These are phyloP conservation scores for Fusarium falciforme DNA, from an alignment of 2,329 filamentous ascomycete species.

Conservation along the genomic window DNA sequence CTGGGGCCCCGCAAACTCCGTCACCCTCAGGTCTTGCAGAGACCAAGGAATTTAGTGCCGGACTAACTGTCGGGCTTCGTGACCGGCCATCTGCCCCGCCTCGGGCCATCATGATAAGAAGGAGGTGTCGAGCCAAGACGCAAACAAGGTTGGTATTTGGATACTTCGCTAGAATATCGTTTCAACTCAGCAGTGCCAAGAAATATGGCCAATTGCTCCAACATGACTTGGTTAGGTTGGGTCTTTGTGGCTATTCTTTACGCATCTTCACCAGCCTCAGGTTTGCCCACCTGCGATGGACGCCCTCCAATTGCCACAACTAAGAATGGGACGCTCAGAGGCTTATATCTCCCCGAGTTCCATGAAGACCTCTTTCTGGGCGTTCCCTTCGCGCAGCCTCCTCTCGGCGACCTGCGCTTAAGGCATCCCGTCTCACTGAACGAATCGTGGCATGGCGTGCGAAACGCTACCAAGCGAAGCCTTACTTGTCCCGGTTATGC, in stretches of 20 bases:
- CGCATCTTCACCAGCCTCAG: neutral
- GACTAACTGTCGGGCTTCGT: neutral
- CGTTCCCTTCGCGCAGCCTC: neutral
- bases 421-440: neutral
- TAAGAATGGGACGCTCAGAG: neutral
- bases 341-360: neutral
- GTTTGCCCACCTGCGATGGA: neutral
- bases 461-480: neutral
- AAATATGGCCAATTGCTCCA: neutral
- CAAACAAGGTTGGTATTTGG: neutral
- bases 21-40: neutral
- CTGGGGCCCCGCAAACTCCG: neutral
- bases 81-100: neutral
- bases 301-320: neutral
- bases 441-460: neutral
- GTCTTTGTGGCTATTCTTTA: neutral
- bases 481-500: neutral
- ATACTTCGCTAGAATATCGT: neutral
- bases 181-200: neutral
- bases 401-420: neutral
- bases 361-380: neutral
- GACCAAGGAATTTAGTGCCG: neutral
- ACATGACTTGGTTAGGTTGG: neutral
- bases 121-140: neutral
- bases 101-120: neutral